Evolutionary conservation across 2,329 filamentous ascomycete species (phyloP), one percentile per base, ranked within the genome.

Genomic region (Arthroderma sp.): DNA sequence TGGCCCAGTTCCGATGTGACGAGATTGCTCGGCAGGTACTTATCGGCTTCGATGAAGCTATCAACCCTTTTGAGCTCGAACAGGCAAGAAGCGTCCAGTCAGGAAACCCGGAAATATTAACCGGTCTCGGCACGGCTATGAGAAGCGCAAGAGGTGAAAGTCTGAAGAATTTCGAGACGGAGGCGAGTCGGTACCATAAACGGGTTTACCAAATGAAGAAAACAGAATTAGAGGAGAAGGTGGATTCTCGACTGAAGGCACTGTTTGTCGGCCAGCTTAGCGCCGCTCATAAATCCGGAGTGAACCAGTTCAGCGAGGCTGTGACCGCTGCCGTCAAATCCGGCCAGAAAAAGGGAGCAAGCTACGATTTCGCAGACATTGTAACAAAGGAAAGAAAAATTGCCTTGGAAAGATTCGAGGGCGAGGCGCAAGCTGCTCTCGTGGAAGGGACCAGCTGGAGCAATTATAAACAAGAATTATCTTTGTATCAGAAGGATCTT

Each of bases 1-100:
- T 98, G 43, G 91, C 91, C 7, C 91, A 98, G 62, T 98, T 96
- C 69, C 80, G 91, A 53, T 98, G 91, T 63, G 91, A 98, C 61
- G 91, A 98, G 66, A 98, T 98, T 47, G 78, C 87, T 34, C 77
- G 88, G 50, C 89, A 95, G 60, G 91, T 94, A 8, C 72, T 94
- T 46, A 67, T 87, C 36, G 74, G 71, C 2, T 98, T 98, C 55
- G 91, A 98, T 56, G 73, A 80, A 43, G 71, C 78, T n/a, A 81
- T 98, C 48, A 60, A 69, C 6, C 89, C 91, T 0, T 75, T 96
- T 9, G 91, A 98, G 63, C 83, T 91, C 55, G 77, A 82, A 60
- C 89, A 95, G 63, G 76, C 79, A 9, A 83, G 88, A 53, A 79
- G 80, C 32, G 72, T 77, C 29, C 79, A 80, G 40, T 65, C 77